Percentiles rank a stretch among this genome's conserved stretches.
phyloP scores from a whole-genome alignment of 129 eudicot genomes.

The Scalesia atractyloides region DNA sequence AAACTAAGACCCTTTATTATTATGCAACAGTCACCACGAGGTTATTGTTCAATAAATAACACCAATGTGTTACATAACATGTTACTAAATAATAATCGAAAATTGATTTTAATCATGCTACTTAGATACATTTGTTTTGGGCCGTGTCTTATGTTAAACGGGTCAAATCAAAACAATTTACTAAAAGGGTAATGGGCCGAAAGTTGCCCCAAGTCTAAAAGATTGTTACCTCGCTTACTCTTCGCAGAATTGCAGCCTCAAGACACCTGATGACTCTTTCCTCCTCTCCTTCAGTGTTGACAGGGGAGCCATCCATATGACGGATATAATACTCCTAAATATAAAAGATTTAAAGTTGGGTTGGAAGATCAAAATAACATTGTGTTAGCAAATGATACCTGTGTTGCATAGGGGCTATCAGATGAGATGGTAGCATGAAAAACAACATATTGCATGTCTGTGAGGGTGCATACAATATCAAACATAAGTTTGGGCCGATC shows the following conservation, averaged over 20 bases:
- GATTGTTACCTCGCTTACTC: constrained; percentile 77
- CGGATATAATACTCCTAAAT: constrained; percentile 84
- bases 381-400: constrained; percentile 47
- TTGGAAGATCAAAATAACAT: not conserved
- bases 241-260: constrained; percentile 84
- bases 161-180: not conserved
- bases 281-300: constrained; percentile 68
- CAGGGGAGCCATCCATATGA: constrained; percentile 76
- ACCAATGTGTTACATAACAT: too few species aligned
- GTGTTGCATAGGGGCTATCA: constrained; percentile 77
- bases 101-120: too few species aligned
- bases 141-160: too few species aligned
- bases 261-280: constrained; percentile 83
- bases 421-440: constrained; percentile 89
- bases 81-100: too few species aligned
- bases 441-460: constrained; percentile 91
- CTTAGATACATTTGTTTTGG: too few species aligned
- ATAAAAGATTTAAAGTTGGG: not conserved
- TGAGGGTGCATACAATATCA: constrained; percentile 95
- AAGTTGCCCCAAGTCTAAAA: too few species aligned
- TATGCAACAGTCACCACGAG: not conserved
- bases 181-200: not conserved
- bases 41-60: not conserved
- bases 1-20: constrained; percentile 70
- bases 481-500: constrained; percentile 93